Percentiles rank a stretch among this genome's conserved stretches.
Evolutionary conservation across 495 filamentous ascomycete genomes (phyloP).

Genomic region (Pyrenula massariospora): DNA sequence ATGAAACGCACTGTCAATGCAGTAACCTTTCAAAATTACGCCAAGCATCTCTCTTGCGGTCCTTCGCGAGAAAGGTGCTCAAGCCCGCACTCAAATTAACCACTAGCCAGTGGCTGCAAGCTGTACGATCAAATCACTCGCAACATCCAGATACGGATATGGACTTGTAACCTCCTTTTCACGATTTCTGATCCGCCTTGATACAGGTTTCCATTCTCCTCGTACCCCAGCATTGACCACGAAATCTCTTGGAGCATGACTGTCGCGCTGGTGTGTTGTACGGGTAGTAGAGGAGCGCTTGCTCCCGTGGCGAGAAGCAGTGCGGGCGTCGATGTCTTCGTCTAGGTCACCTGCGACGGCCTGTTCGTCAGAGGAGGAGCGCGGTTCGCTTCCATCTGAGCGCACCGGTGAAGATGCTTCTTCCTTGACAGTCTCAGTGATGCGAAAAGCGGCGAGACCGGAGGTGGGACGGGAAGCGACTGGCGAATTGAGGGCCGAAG

Average conservation of each 20-base stretch:
- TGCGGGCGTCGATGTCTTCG: background rate
- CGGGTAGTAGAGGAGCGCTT: background rate
- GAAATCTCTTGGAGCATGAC: background rate
- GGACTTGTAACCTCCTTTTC: constrained; percentile 45
- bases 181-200: constrained; percentile 35
- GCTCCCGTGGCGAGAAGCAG: background rate
- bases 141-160: constrained; percentile 44
- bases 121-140: constrained; percentile 41
- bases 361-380: background rate
- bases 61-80: too few relatives aligned
- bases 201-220: constrained; percentile 32
- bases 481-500: background rate
- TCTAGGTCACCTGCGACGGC: background rate
- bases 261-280: background rate
- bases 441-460: background rate
- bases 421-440: constrained; percentile 1
- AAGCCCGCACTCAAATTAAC: too few relatives aligned
- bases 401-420: constrained; percentile 5
- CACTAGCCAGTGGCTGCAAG: constrained; percentile 18
- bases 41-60: too few relatives aligned
- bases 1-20: too few relatives aligned
- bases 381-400: constrained; percentile 4
- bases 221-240: background rate
- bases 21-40: too few relatives aligned
- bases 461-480: background rate